Evolutionary conservation across 257 asterid genomes (phyloP), one percentile per base, ranked within the genome.

Genomic region (Vinca minor): DNA sequence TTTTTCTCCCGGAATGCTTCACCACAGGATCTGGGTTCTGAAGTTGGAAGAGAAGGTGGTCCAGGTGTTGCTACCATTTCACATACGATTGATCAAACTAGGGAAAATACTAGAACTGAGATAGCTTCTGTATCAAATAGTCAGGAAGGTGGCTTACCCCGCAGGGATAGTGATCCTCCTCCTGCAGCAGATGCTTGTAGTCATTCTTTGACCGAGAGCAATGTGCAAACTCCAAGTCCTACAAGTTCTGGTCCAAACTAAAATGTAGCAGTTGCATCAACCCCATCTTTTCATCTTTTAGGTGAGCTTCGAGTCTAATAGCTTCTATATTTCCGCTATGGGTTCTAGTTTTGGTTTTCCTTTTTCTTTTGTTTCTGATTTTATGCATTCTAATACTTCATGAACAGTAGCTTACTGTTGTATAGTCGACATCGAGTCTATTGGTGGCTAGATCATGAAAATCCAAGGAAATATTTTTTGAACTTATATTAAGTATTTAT

Each of bases 1-100:
- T 81, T 89, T 68, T 89, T 92, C 72, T 74, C 95, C 42, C 89
- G 95, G 46, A 84, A 82, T 73, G 80, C 55, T 69, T 45, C 89
- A 29, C 58, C 71, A 1, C 77, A 80, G 4, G 85, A 84, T 45
- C 65, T 75, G 18, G 70, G 76, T 62, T 54, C 78, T 56, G 95
- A 82, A 71, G 70, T 47, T 64, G 81, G 71, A 75, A 73, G 78
- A 70, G 91, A 77, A 9, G 73, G 67, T 36, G 67, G 71, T 56
- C 80, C 72, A 42, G 74, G 81, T 59, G 46, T 59, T n/a, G n/a
- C n/a, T n/a, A n/a, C n/a, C n/a, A n/a, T n/a, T n/a, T n/a, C n/a
- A n/a, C n/a, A n/a, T n/a, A n/a, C n/a, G 84, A 80, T 81, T 82
- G 96, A 78, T 74, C 85, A 78, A 70, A 71, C 87, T 63, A 72